Conservation (phyloP, 306 rosid genomes). For the Senna tora region DNA sequence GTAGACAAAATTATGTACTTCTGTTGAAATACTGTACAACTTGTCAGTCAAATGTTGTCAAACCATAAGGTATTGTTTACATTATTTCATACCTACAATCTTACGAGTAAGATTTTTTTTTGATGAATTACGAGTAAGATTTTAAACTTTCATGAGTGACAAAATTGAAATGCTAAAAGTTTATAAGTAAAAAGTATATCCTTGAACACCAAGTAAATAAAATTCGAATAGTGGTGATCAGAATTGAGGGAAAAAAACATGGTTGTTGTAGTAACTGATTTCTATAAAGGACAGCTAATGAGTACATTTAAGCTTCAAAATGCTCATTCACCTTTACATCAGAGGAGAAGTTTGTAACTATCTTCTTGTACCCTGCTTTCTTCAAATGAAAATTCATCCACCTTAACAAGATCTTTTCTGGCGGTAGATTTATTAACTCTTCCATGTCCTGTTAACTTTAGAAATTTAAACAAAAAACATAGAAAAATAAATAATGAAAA, state of each 20-base stretch:
- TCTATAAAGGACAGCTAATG: slow-evolving; percentile 8
- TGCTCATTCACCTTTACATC: slow-evolving; percentile 78
- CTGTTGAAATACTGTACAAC: not conserved
- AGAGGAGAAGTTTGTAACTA: slow-evolving; percentile 85
- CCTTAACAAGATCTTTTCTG: slow-evolving; percentile 88
- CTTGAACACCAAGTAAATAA: not conserved
- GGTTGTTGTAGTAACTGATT: slow-evolving; percentile 18
- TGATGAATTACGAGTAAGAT: not conserved
- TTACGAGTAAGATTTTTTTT: not conserved
- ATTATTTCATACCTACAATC: not conserved
- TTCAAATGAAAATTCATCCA: slow-evolving; percentile 98
- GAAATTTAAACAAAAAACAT: slow-evolving; percentile 21
- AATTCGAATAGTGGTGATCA: not conserved
- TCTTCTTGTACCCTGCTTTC: slow-evolving; percentile 78
- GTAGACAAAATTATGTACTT: not conserved
- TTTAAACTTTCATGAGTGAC: not conserved
- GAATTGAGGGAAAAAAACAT: not conserved
- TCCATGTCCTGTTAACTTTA: slow-evolving; percentile 78
- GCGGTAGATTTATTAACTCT: slow-evolving; percentile 94
- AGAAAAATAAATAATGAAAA: slow-evolving; percentile 25
- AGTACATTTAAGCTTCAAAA: not conserved
- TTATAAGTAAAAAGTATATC: too few relatives aligned
- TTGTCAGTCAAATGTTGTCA: not conserved
- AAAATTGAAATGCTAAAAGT: not conserved
- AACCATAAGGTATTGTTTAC: not conserved